Conservation (phyloP, 305 asterid species). For the Solanum hybrid region DNA sequence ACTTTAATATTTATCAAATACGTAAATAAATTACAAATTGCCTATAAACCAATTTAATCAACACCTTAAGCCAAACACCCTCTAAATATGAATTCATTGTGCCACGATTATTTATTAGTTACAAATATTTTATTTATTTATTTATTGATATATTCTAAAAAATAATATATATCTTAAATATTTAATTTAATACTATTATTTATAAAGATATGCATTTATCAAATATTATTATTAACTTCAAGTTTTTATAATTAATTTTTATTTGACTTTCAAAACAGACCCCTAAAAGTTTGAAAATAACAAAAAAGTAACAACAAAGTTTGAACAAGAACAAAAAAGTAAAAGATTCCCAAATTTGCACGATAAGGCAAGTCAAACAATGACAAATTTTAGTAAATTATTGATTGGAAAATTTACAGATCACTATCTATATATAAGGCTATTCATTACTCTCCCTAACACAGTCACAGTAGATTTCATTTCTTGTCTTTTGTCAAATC, state of each 20-base stretch:
- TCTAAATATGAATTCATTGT: background rate
- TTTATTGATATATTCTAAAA: too few species aligned
- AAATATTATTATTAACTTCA: too few species aligned
- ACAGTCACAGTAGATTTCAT: background rate
- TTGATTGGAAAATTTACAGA: background rate
- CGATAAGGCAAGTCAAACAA: background rate
- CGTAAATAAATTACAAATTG: background rate
- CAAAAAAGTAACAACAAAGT: background rate
- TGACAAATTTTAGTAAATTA: background rate
- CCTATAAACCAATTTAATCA: background rate
- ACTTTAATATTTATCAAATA: background rate
- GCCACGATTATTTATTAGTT: too few species aligned
- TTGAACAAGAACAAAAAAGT: background rate
- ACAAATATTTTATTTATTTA: rapidly evolving
- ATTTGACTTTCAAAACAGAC: background rate
- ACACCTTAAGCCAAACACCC: background rate
- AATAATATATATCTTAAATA: too few species aligned
- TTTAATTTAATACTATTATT: too few species aligned
- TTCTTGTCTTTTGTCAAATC: background rate
- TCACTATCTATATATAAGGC: background rate
- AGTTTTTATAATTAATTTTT: too few species aligned
- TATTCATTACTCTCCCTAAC: background rate
- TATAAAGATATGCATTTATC: too few species aligned
- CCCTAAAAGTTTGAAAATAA: background rate
- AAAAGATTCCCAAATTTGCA: background rate